Evolutionary conservation across 2,329 filamentous ascomycete species (phyloP).

Genomic region (Podosphaera aphanis): DNA sequence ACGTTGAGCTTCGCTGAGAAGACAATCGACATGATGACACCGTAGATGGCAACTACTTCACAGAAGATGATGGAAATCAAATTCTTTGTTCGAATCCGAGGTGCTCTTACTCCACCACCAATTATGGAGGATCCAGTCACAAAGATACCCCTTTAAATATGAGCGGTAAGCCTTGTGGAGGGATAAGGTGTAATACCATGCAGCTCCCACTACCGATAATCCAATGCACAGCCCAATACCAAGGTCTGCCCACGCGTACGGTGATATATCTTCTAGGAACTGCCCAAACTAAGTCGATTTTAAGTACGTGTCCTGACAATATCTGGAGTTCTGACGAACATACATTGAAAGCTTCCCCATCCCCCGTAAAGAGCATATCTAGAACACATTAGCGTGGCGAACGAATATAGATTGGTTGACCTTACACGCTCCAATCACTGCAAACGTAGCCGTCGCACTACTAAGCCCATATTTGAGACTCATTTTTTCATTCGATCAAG

Average conservation of each 20-base stretch:
- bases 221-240: constrained; percentile 91
- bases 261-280: constrained; percentile 84
- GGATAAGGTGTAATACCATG: constrained; percentile 41
- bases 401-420: constrained; percentile 8
- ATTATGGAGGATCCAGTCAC: constrained; percentile 95
- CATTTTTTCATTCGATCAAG: constrained; percentile 26
- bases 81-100: constrained; percentile 97
- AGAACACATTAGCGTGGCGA: constrained; percentile 13
- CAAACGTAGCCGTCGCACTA: constrained; percentile 42
- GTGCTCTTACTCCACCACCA: constrained; percentile 86
- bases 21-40: constrained; percentile 98
- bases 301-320: constrained; percentile 9
- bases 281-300: constrained; percentile 44
- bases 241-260: constrained; percentile 75
- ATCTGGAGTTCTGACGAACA: constrained; percentile 13
- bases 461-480: constrained; percentile 49
- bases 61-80: constrained; percentile 99
- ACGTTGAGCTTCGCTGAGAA: constrained; percentile 71
- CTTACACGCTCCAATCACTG: constrained; percentile 61
- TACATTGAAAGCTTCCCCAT: constrained; percentile 90
- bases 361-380: constrained; percentile 98
- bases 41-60: constrained; percentile 98
- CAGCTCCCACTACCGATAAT: constrained; percentile 84
- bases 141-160: constrained; percentile 65
- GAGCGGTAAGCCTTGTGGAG: constrained; percentile 3